These are phyloP conservation scores for Phytophthora chlamydospora DNA, from an alignment of 352 stramenopile genomes.

Conservation along the genomic window DNA sequence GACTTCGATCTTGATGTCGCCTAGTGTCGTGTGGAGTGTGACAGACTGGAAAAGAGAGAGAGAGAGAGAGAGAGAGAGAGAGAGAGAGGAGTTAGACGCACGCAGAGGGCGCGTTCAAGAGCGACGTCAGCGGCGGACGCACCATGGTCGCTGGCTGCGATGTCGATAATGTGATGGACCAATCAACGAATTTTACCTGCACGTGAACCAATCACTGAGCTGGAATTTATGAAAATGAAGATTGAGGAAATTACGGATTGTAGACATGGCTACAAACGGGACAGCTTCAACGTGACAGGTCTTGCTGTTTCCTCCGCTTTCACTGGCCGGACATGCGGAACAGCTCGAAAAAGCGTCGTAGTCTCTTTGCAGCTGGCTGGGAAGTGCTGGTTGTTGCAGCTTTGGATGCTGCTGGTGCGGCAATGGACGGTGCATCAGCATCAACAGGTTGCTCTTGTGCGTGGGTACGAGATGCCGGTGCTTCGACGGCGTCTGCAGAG, in stretches of 20 bases:
- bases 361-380: conserved; percentile 5
- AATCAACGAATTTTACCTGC: conserved; percentile 21
- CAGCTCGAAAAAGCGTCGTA: conserved; percentile 6
- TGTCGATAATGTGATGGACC: conserved; percentile 20
- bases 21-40: conserved; percentile 94
- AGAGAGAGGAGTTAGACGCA: conserved; percentile 1
- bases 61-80: too few species aligned
- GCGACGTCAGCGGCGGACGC: neutral
- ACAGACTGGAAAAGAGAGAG: conserved; percentile 83
- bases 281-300: conserved; percentile 9
- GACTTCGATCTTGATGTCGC: conserved; percentile 97
- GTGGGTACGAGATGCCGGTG: neutral
- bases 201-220: conserved; percentile 1
- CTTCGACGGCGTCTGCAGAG: neutral
- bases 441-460: too few species aligned
- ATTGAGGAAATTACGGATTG: conserved; percentile 3
- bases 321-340: neutral
- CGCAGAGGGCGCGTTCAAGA: conserved; percentile 3
- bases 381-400: neutral
- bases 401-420: neutral
- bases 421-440: too few species aligned
- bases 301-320: too few species aligned
- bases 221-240: neutral
- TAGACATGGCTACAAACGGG: conserved; percentile 19
- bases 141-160: conserved; percentile 28